Evolutionary conservation across 306 rosid species (phyloP), one percentile per base, ranked within the genome.

Genomic region (Cercis canadensis): DNA sequence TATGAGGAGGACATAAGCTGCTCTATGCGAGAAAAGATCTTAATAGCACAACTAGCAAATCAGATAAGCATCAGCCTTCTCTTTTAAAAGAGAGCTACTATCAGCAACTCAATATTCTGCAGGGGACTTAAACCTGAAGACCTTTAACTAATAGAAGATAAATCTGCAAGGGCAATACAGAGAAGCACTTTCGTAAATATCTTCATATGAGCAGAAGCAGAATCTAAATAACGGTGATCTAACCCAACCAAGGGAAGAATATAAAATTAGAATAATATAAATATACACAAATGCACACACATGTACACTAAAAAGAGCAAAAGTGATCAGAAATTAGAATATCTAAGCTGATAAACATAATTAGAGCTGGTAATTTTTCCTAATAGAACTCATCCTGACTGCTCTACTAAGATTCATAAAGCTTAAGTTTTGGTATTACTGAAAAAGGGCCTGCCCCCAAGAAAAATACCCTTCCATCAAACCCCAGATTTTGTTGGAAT

Each of bases 1-100:
- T 90, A 70, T 53, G 70, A 68, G 49, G 67, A 78, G 70, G 65
- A 78, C 92, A 80, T 90, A 78, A 59, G 77, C 78, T 63, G 70
- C 43, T 43, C 57, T 17, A 53, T 44, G 57, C 6, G 21, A 74
- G n/a, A 56, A 39, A 40, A 58, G 37, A 64, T 49, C 66, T 57
- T 14, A 49, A 51, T 24, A 44, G 60, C 11, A 44, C 15, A 1
- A n/a, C 36, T 10, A 62, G 69, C 47, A 56, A 62, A 78, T 21
- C 37, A 65, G 69, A 66, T 36, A 75, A 40, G 51, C 9, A 76
- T 77, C 75, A 41, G 67, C 61, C 55, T 39, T 12, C 7, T 31
- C 17, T 18, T 70, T 72, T 67, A 53, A 17, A 19, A 49, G 50
- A 47, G 29, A 51, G 41, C 33, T 4, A 21, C 13, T 37, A 12